Base-by-base conservation (phyloP, 495 filamentous ascomycete genomes). In the Beverwykella pulmonaria region DNA sequence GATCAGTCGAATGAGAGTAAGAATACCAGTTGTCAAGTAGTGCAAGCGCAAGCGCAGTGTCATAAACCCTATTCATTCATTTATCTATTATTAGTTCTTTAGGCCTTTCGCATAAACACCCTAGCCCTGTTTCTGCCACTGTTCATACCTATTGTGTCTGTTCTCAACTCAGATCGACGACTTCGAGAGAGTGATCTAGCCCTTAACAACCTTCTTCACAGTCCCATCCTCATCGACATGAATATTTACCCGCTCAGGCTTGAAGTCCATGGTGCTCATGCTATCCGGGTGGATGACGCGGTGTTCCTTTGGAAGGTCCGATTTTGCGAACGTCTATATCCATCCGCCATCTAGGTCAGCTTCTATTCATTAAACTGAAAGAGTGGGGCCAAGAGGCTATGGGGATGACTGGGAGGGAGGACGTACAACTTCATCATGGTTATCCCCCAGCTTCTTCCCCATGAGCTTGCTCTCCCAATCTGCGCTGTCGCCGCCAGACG, bases 181-280 rank as follows among this genome's bases (percentile, higher is more conserved):
- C n/a, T n/a, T n/a, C n/a, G n/a, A n/a, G n/a, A n/a, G n/a, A n/a
- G n/a, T n/a, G n/a, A n/a, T 58, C 74, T 79, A 88, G 29, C 84
- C 82, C 61, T 84, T 81, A 44, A 79, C 79, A 49, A 92, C 88
- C 73, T 93, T 83, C 57, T 79, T 82, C n/a, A 93, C 88, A 1
- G 84, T 91, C 7, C 88, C 90, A 59, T 91, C 84, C 15, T 90
- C 84, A 50, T 83, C 84, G 25, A 92, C 74, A 72, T 92, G 87
- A 29, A 93, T 79, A 66, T 92, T 93, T 63, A 93, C 75, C 82
- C 87, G 78, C 53, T 89, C 77, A 1, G 83, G 82, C 9, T 80
- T 79, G 72, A 82, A 80, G 71, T 92, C 89, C 78, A 82, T 84
- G 15, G 87, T 86, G 48, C 81, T 80, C 79, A 87, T 82, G 49